Conservation (phyloP, 108 stramenopile genomes). For the Skeletonema marinoi region DNA sequence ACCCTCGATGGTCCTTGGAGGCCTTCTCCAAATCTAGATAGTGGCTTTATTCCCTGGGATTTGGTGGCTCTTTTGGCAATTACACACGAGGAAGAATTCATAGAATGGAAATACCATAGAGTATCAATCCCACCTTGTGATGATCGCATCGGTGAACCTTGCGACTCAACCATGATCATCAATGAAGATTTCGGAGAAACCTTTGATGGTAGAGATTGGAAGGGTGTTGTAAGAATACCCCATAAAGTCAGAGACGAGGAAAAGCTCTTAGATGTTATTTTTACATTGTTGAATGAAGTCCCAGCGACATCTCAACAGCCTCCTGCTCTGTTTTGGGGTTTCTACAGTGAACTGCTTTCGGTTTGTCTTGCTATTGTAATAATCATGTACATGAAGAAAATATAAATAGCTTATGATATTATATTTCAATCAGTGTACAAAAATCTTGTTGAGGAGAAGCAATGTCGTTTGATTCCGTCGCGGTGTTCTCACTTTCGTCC, state of each 20-base stretch:
- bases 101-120: slow-evolving; percentile 32
- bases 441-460: too few relatives aligned
- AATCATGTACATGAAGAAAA: too few relatives aligned
- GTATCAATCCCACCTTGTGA: slow-evolving; percentile 6
- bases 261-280: slow-evolving; percentile 1
- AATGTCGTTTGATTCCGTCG: too few relatives aligned
- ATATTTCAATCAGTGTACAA: too few relatives aligned
- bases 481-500: too few relatives aligned
- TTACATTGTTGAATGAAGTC: background rate
- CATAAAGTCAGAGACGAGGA: slow-evolving; percentile 9
- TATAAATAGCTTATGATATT: too few relatives aligned
- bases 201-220: background rate
- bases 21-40: slow-evolving; percentile 9
- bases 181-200: background rate
- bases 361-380: too few relatives aligned
- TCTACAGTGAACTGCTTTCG: background rate
- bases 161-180: slow-evolving; percentile 12
- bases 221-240: slow-evolving; percentile 15
- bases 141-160: slow-evolving; percentile 1
- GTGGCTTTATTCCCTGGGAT: slow-evolving; percentile 45
- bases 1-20: slow-evolving; percentile 1
- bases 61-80: slow-evolving; percentile 33
- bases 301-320: slow-evolving; percentile 1
- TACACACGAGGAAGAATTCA: slow-evolving; percentile 17
- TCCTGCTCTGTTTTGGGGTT: slow-evolving; percentile 3